Conservation (phyloP, 2,329 filamentous ascomycete species). For the Rutstroemia sp. region DNA sequence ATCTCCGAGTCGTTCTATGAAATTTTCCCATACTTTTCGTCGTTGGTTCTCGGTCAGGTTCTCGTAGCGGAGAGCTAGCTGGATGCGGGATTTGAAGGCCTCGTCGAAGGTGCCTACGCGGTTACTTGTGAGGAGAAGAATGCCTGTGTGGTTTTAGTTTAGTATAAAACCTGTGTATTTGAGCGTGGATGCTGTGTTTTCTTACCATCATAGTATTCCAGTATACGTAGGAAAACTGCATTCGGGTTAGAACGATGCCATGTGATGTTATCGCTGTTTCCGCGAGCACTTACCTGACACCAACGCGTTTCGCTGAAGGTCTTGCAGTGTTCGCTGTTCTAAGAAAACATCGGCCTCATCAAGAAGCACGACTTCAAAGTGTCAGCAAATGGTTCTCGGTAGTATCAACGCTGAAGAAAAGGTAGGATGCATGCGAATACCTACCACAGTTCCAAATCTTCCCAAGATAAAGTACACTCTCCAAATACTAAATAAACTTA, state of each 20-base stretch:
- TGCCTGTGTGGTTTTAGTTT: conserved; percentile 20
- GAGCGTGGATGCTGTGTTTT: no score
- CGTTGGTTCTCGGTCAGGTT: not conserved
- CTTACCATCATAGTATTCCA: conserved; percentile 27
- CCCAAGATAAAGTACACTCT: conserved; percentile 14
- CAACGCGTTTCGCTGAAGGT: conserved; percentile 12
- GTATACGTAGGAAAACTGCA: conserved; percentile 29
- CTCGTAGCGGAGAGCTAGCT: conserved; percentile 28
- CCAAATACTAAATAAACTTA: conserved; percentile 11
- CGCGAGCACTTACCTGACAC: conserved; percentile 3
- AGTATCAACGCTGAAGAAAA: no score
- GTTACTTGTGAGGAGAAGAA: conserved; percentile 35
- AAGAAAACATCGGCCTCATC: conserved; percentile 24
- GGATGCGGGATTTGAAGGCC: conserved; percentile 32
- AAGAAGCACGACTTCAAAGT: conserved; percentile 15
- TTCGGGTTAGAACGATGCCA: no score
- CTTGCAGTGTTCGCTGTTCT: conserved; percentile 6
- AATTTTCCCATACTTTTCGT: conserved; percentile 12
- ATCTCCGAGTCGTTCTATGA: conserved; percentile 3
- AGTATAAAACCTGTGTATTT: no score
- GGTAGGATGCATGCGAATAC: no score
- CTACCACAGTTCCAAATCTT: conserved; percentile 11
- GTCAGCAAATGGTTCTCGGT: no score
- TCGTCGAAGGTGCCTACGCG: conserved; percentile 33
- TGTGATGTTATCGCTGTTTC: no score